These are phyloP conservation scores for Hypoxylon lenormandii DNA, from an alignment of 495 filamentous ascomycete species.

Conservation along the genomic window DNA sequence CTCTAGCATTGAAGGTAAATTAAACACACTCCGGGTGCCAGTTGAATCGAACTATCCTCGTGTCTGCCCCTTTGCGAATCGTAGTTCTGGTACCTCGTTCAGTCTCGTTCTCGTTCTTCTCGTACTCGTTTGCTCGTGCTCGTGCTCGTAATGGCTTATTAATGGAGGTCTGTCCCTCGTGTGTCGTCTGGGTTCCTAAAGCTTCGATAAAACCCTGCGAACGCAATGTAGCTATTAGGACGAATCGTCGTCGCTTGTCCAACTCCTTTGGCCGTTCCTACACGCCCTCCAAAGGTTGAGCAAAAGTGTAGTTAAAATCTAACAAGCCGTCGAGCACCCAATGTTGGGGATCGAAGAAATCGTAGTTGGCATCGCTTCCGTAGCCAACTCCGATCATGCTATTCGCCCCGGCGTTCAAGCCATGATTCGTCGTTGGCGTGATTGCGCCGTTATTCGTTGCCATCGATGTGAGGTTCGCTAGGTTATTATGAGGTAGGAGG, in stretches of 20 bases:
- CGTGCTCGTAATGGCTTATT: constrained; percentile 16
- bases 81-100: constrained; percentile 8
- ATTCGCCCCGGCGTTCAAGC: constrained; percentile 54
- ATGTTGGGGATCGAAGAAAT: constrained; percentile 88
- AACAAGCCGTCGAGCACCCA: constrained; percentile 89
- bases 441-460: constrained; percentile 59
- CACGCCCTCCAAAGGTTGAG: constrained; percentile 60
- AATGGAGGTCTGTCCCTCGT: neutral
- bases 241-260: too few relatives aligned
- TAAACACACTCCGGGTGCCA: constrained; percentile 38
- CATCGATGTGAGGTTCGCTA: constrained; percentile 47
- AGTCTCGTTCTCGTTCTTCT: constrained; percentile 15
- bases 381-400: constrained; percentile 64
- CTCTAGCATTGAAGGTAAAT: constrained; percentile 37
- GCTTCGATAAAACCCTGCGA: neutral
- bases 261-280: constrained; percentile 37
- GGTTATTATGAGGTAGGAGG: constrained; percentile 57
- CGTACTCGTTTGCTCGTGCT: constrained; percentile 27
- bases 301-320: constrained; percentile 78
- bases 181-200: neutral
- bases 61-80: constrained; percentile 23
- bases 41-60: constrained; percentile 35
- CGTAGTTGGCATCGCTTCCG: constrained; percentile 73
- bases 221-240: neutral
- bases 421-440: constrained; percentile 61